A percentile compares a stretch with the other conserved stretches of the same genome.
These are phyloP conservation scores for Alternaria metachromatica DNA, from an alignment of 2,329 filamentous ascomycete species.

Conservation along the genomic window DNA sequence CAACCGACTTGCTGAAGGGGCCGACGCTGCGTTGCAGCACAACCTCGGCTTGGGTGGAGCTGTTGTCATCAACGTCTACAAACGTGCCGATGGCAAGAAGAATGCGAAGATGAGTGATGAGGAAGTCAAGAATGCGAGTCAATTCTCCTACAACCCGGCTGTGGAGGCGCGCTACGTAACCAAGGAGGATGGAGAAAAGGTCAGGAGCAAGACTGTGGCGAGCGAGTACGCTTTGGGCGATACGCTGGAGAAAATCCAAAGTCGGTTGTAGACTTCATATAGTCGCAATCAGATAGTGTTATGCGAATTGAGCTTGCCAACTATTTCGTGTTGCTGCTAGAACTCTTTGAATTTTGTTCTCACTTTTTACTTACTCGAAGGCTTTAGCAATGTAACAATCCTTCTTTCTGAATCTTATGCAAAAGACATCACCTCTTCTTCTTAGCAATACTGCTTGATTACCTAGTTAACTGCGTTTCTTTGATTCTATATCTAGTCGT, in stretches of 20 bases:
- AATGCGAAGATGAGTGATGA: slow-evolving; percentile 67
- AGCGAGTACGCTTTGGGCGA: slow-evolving; percentile 79
- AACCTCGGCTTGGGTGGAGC: slow-evolving; percentile 92
- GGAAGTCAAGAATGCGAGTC: slow-evolving; percentile 69
- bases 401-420: not conserved
- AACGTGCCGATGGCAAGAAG: slow-evolving; percentile 76
- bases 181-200: slow-evolving; percentile 70
- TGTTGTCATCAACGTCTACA: slow-evolving; percentile 87
- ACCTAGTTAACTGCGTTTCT: not conserved
- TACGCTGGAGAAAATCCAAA: slow-evolving; percentile 72
- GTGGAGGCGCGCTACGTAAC: slow-evolving; percentile 89
- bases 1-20: slow-evolving; percentile 74
- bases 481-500: rapidly evolving
- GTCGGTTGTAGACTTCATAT: slow-evolving; percentile 61
- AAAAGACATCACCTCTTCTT: not conserved
- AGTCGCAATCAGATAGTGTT: not conserved
- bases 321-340: not conserved
- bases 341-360: not conserved
- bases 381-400: not conserved
- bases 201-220: slow-evolving; percentile 70
- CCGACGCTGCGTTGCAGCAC: slow-evolving; percentile 81
- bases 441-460: not conserved
- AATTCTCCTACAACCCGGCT: slow-evolving; percentile 88
- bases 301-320: not conserved
- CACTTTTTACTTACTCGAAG: not conserved